Evolutionary conservation across 768 basidiomycete genomes (phyloP), one percentile per base, ranked within the genome.

Genomic region (Suillus spraguei): DNA sequence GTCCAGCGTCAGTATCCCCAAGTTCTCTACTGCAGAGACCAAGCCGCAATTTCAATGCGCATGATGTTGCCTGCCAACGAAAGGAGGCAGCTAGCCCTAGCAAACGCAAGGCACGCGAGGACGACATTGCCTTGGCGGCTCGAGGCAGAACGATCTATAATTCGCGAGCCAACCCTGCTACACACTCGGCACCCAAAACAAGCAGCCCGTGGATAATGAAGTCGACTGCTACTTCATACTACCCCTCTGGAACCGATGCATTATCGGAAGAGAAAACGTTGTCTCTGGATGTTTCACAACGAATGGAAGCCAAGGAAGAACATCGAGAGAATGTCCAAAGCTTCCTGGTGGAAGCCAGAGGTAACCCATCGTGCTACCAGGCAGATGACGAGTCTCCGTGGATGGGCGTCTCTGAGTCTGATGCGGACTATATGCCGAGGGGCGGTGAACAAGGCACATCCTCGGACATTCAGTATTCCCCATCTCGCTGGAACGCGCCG

Each of bases 131-230:
- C 24, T 66, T 75, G 14, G 60, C 58, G 0, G 58, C 62, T 35
- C 74, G 60, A 13, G 74, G 76, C 11, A 61, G 74, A 59, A 77
- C 74, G 41, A 77, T 75, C 54, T 77, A 77, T 66, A 67, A 70
- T 41, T 61, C 65, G 11, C 44, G 63, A 1, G n/a, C 9, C 39
- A 38, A 36, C 8, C 60, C 55, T 1, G 11, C 42, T 22, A 9
- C 52, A 22, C 24, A 42, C 17, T 46, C 49, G 41, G 38, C 47
- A 38, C 17, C 28, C 36, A n/a, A 24, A 17, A 53, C 35, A 20
- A 58, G 39, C 17, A 28, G 56, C 16, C 7, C 39, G 11, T 10
- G 28, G 39, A 58, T 24, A 7, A 38, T 8, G 32, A 28, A 36
- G 39, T 3, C 60, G 10, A 36, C 14, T 20, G 14, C 11, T 50